Conservation (phyloP, 2,329 filamentous ascomycete genomes). For the Clarireedia homoeocarpa region DNA sequence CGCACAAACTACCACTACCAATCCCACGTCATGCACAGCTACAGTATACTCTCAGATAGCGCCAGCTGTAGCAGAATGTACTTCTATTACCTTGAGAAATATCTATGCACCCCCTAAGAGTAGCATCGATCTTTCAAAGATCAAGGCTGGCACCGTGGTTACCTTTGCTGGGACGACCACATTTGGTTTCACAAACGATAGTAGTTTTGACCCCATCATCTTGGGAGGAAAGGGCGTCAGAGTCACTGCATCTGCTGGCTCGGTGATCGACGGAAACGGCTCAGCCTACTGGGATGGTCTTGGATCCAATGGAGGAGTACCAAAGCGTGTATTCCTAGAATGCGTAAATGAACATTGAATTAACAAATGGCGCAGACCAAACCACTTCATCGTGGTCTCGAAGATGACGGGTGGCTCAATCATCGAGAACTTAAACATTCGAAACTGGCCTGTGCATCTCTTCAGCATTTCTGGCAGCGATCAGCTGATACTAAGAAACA, state of each 20-base stretch:
- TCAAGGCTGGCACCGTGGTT: constrained; percentile 44
- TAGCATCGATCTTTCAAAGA: constrained; percentile 47
- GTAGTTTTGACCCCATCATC: constrained; percentile 21
- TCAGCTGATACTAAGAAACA: constrained; percentile 38
- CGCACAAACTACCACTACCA: neutral
- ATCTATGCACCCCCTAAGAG: constrained; percentile 49
- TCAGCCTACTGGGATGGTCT: constrained; percentile 52
- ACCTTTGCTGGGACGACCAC: constrained; percentile 55
- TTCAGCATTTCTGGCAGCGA: constrained; percentile 38
- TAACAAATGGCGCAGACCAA: constrained; percentile 44
- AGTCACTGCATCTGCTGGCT: constrained; percentile 44
- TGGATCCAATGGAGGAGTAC: constrained; percentile 46
- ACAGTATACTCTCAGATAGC: constrained; percentile 39
- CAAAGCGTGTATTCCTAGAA: constrained; percentile 17
- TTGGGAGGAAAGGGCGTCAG: constrained; percentile 50
- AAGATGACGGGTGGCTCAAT: constrained; percentile 37
- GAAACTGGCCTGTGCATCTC: constrained; percentile 46
- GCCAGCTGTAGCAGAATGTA: constrained; percentile 42
- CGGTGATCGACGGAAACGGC: constrained; percentile 45
- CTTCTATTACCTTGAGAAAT: constrained; percentile 44
- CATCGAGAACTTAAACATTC: constrained; percentile 42
- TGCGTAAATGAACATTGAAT: neutral
- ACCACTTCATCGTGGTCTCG: constrained; percentile 30
- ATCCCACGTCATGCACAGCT: neutral
- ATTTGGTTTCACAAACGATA: constrained; percentile 24